A percentile compares a stretch with the other conserved stretches of the same genome.
phyloP scores from a whole-genome alignment of 306 rosid genomes.

The Styphnolobium japonicum region DNA sequence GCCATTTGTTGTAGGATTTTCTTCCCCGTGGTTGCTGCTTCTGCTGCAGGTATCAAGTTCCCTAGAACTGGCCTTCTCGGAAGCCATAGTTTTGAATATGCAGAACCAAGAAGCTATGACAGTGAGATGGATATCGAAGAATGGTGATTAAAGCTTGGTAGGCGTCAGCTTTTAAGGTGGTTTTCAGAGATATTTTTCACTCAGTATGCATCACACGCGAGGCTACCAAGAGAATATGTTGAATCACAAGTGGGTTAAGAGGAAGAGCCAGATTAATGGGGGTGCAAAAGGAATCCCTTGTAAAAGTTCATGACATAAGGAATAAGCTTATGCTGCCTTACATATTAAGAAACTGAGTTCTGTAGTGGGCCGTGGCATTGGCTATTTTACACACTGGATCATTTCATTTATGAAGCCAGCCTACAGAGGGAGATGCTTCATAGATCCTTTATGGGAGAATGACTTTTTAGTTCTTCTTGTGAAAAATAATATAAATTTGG shows the following conservation, averaged over 20 bases:
- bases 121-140: constrained; percentile 2
- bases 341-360: constrained; percentile 17
- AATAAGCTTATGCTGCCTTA: constrained; percentile 37
- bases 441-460: no score
- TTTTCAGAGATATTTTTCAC: not conserved
- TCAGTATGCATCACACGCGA: not conserved
- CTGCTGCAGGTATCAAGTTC: constrained; percentile 27
- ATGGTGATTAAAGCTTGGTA: not conserved
- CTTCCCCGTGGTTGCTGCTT: constrained; percentile 37
- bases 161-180: constrained; percentile 9
- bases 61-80: constrained; percentile 28
- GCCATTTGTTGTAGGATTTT: constrained; percentile 25
- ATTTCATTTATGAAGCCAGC: no score
- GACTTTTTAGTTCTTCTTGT: no score
- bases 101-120: not conserved
- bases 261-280: no score
- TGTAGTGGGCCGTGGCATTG: not conserved
- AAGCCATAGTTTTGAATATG: constrained; percentile 30
- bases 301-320: constrained; percentile 26
- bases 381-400: not conserved
- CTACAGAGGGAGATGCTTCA: not conserved
- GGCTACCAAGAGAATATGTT: no score
- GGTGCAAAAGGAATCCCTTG: constrained; percentile 27
- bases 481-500: no score
- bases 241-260: no score